Base-by-base conservation (phyloP, 2,329 filamentous ascomycete genomes). In the Periglandula ipomoeae region DNA sequence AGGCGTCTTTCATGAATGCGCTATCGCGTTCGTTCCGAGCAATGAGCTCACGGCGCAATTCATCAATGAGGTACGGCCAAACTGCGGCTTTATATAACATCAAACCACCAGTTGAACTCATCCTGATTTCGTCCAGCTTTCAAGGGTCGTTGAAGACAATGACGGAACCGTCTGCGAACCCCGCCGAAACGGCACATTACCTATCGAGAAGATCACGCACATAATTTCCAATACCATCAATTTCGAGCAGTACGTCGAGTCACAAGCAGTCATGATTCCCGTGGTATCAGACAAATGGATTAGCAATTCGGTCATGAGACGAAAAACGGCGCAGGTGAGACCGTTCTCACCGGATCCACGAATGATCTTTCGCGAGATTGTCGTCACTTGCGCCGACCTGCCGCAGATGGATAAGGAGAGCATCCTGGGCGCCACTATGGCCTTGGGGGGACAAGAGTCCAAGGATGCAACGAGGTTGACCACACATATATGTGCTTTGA, bases 331-430 rank as follows among this genome's bases (percentile, higher is more conserved):
- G 30, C 89, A 88, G 57, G 80, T 90, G 9, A 82, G 91, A 37
- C 86, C 89, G 15, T 94, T 85, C 65, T 96, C 85, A 41, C 93
- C 93, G 1, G 93, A 98, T 59, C 90, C 91, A 2, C 80, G 85
- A 50, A 81, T 95, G 62, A 93, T 96, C 64, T 87, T 98, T 67
- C 87, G 86, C 46, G 84, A 89, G 56, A 85, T 97, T 38, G 79
- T 86, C 24, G 75, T 96, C 17, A 85, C 84, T 27, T 94, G 87
- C 61, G 88, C 84, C 42, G 87, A 93, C 58, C 80, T 98, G 42
- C 93, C 93, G 0, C 73, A 81, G 32, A 85, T 82, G 32, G 93
- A 98, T 65, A 87, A 89, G 63, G 91, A 97, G 68, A 87, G 89
- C 10, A 96, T 98, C 49, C 81, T 87, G 35, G 93, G 90, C 10